Conservation (phyloP, 2,329 filamentous ascomycete genomes). For the Gaeumannomyces sp. region DNA sequence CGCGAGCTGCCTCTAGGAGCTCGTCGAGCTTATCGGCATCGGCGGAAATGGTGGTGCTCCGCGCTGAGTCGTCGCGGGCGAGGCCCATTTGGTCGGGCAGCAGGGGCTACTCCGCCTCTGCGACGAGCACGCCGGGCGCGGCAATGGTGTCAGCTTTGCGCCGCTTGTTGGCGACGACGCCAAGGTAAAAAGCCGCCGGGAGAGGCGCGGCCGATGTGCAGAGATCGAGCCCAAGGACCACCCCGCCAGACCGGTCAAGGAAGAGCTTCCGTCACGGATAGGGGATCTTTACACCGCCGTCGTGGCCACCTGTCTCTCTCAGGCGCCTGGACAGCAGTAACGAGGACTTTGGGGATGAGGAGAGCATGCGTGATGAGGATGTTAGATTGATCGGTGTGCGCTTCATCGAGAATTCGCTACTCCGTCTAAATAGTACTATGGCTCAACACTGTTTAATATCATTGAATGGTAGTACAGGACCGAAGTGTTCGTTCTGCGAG, state of each 20-base stretch:
- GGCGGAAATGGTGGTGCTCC: conserved; percentile 38
- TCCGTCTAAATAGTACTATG: background rate
- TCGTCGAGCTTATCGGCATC: conserved; percentile 16
- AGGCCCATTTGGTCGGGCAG: too few species aligned
- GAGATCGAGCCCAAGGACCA: background rate
- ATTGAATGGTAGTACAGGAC: too few species aligned
- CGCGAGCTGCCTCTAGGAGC: conserved; percentile 13
- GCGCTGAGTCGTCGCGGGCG: background rate
- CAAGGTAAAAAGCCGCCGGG: too few species aligned
- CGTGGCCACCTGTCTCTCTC: background rate
- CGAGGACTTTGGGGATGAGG: conserved; percentile 3
- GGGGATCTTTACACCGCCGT: background rate
- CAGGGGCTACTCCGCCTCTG: too few species aligned
- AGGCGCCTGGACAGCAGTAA: background rate
- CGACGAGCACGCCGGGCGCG: too few species aligned
- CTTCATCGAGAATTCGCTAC: background rate
- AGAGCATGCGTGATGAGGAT: background rate
- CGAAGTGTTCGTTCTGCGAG: too few species aligned
- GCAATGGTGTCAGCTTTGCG: too few species aligned
- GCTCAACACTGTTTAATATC: background rate
- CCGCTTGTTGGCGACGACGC: too few species aligned
- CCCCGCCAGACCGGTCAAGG: background rate
- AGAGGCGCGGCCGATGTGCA: too few species aligned
- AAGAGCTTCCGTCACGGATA: background rate
- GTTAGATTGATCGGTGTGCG: background rate